phyloP scores from a whole-genome alignment of 2,329 filamentous ascomycete species.

The Bertia moriformis region DNA sequence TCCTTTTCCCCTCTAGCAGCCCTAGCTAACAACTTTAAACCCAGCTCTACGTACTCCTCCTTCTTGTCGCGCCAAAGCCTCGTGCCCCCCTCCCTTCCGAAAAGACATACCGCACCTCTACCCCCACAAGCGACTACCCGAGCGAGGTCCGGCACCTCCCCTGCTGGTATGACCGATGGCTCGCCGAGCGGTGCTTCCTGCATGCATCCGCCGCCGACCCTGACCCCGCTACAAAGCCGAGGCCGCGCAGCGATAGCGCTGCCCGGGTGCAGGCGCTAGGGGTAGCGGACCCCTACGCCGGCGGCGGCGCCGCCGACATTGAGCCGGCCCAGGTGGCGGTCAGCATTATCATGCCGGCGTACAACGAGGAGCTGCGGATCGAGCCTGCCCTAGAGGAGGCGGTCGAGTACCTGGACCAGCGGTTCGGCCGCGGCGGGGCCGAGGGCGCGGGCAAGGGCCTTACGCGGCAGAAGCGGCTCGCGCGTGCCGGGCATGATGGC shows the following conservation, averaged over 20 bases:
- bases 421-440: constrained; percentile 51
- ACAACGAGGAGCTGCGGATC: constrained; percentile 80
- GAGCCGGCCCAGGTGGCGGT: constrained; percentile 70
- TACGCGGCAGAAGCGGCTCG: constrained; percentile 19
- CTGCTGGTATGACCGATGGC: constrained; percentile 75
- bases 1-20: constrained; percentile 4
- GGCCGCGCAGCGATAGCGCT: too few species aligned
- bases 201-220: constrained; percentile 9
- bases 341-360: constrained; percentile 85
- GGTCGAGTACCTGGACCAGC: constrained; percentile 65
- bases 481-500: constrained; percentile 10
- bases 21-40: constrained; percentile 17
- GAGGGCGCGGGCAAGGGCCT: constrained; percentile 7
- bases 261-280: constrained; percentile 16
- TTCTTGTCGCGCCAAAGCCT: constrained; percentile 67
- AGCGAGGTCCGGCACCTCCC: constrained; percentile 46
- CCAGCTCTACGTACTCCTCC: constrained; percentile 56
- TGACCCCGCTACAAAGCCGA: constrained; percentile 8
- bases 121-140: constrained; percentile 47
- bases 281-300: constrained; percentile 27
- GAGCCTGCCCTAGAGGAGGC: constrained; percentile 79
- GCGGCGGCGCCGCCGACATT: too few species aligned
- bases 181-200: constrained; percentile 39
- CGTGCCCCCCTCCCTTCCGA: constrained; percentile 63
- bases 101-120: constrained; percentile 69